Base-by-base conservation (phyloP, 1,284 basidiomycete species). In the Ustilago loliicola region DNA sequence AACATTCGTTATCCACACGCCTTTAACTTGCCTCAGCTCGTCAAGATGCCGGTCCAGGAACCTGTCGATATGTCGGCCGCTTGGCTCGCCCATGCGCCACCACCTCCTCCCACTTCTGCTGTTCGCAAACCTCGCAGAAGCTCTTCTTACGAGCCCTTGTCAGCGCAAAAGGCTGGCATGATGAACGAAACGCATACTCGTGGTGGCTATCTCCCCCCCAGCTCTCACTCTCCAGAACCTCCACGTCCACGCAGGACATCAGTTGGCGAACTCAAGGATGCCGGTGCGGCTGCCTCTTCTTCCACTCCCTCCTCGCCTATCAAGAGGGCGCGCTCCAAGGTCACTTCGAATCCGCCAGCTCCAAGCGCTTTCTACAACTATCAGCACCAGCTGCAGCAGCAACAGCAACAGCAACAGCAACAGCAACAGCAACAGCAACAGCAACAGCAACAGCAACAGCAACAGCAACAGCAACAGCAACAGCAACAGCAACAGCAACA, bases 21-120 rank as follows among this genome's bases (percentile, higher is more conserved):
- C 19, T 19, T 40, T 15, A 40, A 17, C 17, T 19, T 17, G 19
- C 34, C 34, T 36, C 48, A 51, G 7, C 27, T 54, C 34, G 15
- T 54, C 52, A 54, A 34, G 42, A 75, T 75, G 72, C 60, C 72
- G 17, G 67, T 75, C 10, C 72, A 75, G 21, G 73, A 67, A 13
- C 25, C 66, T 13, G 50, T 58, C 21, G 76, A 78, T 65, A 73
- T 78, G 71, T 71, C 76, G 42, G 67, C 79, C 48, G 76, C 77
- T 23, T 82, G 80, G 80, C 73, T 80, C 30, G 79, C 80, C 5
- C 77, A 79, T 47, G 80, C 80, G 3, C 80, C 80, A 15, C 76
- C 80, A 25, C 80, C 80, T 25, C 80, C 80, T 30, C 79, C 80
- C 5, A 32, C 64, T 0, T 47, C 65, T 7, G 19, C 63, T 13